phyloP scores from a whole-genome alignment of 108 stramenopile genomes.

The Phaeodactylum tricornutum region DNA sequence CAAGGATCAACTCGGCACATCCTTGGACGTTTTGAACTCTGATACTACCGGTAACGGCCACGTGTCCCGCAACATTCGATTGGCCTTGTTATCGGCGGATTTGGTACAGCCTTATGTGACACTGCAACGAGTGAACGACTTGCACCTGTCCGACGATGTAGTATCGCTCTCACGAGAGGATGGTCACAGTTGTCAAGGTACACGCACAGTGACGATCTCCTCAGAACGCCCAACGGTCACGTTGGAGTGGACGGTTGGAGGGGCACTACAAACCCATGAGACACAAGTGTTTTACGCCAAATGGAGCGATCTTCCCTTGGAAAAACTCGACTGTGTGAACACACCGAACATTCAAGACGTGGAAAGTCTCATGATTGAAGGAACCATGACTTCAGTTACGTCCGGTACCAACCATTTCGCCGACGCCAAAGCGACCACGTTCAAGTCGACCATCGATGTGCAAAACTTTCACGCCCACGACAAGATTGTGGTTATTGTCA shows the following conservation, averaged over 20 bases:
- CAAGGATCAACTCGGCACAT: conserved; percentile 44
- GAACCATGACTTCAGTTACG: conserved; percentile 10
- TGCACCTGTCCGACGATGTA: conserved; percentile 43
- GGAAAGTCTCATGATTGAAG: conserved; percentile 11
- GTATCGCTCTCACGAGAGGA: conserved; percentile 17
- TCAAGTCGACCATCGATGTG: conserved; percentile 40
- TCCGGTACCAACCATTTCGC: conserved; percentile 1
- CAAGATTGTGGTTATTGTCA: conserved; percentile 39
- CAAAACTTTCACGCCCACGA: conserved; percentile 32
- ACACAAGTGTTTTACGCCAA: conserved; percentile 60
- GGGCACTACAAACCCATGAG: conserved; percentile 59
- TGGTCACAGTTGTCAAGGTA: conserved; percentile 9
- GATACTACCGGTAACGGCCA: conserved; percentile 63
- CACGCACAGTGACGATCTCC: conserved; percentile 19
- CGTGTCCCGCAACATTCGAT: conserved; percentile 81
- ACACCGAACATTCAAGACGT: conserved; percentile 22
- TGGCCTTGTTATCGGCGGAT: conserved; percentile 75
- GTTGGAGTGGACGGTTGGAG: conserved; percentile 78
- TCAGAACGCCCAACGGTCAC: conserved; percentile 3
- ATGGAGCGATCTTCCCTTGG: conserved; percentile 42
- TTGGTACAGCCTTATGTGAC: conserved; percentile 85
- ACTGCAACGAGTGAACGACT: conserved; percentile 36
- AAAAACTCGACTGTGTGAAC: conserved; percentile 30
- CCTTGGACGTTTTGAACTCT: conserved; percentile 33
- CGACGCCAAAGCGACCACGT: conserved; percentile 31